Evolutionary conservation across 345 rosid species (phyloP), one percentile per base, ranked within the genome.

Genomic region (Citrus cavaleriei): DNA sequence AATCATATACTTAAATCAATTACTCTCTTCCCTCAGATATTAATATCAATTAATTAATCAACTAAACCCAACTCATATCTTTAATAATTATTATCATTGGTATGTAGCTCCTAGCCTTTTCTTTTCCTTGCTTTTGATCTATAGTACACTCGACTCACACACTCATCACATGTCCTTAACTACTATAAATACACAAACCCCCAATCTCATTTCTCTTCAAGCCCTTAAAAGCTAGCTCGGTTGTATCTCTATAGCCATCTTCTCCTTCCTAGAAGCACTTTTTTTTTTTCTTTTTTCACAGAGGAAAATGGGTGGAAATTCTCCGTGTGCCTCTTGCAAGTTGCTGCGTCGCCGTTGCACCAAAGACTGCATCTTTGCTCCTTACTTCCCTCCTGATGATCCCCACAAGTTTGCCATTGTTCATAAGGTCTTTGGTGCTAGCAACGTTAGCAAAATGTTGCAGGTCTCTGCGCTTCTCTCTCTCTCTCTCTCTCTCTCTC

Each of bases 261-360:
- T 66, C 30, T 57, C 49, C 68, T 64, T 35, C 35, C 16, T 32
- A 16, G 58, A 54, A 54, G 7, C 51, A 46, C 18, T 46, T 46
- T 46, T 30, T 35, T 18, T 13, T 28, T 37, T 7, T 6, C 38
- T 35, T 37, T 37, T 37, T 32, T 21, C 9, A 34, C 40, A 65
- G 8, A 25, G 27, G 27, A 76, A 58, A 13, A 86, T 86, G 88
- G 89, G 82, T 10, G 88, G 87, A 55, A 84, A 82, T 27, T 83
- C 92, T 19, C 94, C 94, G 28, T 91, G 94, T 54, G 94, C 94
- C 22, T 91, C 92, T 35, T 91, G 94, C 85, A 91, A 87, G 85
- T 71, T 91, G 66, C 87, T 91, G 10, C 81, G 92, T 59, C 88
- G 94, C 42, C 86, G 92, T n/a, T 91, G 94, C 65, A 85, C 89